Base-by-base conservation (phyloP, 1,139 yeast genomes). In the Taphrina wiesneri region DNA sequence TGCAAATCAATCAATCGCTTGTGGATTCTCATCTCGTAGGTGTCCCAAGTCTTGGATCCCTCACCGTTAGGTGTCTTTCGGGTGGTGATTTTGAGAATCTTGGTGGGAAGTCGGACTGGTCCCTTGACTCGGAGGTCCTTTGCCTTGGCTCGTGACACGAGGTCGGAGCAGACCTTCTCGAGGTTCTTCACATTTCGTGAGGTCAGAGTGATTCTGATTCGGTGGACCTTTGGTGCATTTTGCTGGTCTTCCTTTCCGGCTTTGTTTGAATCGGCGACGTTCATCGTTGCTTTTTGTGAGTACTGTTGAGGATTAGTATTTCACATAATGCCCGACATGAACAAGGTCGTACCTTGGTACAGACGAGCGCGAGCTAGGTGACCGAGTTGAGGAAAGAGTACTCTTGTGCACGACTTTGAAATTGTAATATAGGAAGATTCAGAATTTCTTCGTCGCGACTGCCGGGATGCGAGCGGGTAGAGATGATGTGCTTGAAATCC, bases 41-140 rank as follows among this genome's bases (percentile, higher is more conserved):
- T 84, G 82, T 95, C 99, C 97, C 97, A 95, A 78, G 99, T 95
- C 92, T 95, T 93, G 77, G 99, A 93, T 92, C 99, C 99, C 86
- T 95, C 98, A 92, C 99, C 99, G 83, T 95, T 95, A 79, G 99
- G 99, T 80, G 99, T 69, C 91, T 95, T 95, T 90, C 99, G 92
- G 89, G 99, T 93, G 85, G 96, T 86, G 85, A 95, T 86, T 84
- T 89, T 91, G 80, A 95, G 89, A 76, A 89, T 96, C 88, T 92
- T 95, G 83, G 99, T 95, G 85, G 99, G 99, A 85, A 95, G 84
- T 88, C 99, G 90, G 79, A 95, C 97, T 76, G 99, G 99, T 78
- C 99, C 99, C 86, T 90, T 89, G 81, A 85, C 73, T 6, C 65
- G 63, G 60, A 71, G 65, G 17, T 65, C 63, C 69, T 70, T 82